Conservation (phyloP, 768 basidiomycete genomes). For the Epithele typhae region DNA sequence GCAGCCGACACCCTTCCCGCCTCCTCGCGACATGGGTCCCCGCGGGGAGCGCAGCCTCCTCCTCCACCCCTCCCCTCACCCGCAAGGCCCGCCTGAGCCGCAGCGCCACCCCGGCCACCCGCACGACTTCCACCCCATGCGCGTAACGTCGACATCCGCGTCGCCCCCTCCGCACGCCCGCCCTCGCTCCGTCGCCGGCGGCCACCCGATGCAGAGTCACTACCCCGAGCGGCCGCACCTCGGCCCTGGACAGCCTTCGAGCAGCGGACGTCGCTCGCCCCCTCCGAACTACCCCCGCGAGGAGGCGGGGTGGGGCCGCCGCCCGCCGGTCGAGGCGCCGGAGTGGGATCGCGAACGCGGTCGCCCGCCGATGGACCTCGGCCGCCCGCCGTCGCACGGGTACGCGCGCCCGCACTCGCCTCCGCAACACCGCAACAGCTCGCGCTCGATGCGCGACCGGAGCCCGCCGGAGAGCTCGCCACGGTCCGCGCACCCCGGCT, state of each 20-base stretch:
- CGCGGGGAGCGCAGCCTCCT: slow-evolving; percentile 56
- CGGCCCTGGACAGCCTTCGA: slow-evolving; percentile 42
- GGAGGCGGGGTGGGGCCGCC: slow-evolving; percentile 60
- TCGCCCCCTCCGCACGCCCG: slow-evolving; percentile 52
- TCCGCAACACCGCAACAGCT: slow-evolving; percentile 36
- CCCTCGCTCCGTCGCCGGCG: slow-evolving; percentile 42
- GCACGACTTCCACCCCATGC: slow-evolving; percentile 53
- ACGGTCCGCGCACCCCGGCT: slow-evolving; percentile 43
- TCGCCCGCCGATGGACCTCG: slow-evolving; percentile 13
- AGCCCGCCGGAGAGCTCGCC: slow-evolving; percentile 48
- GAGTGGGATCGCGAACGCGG: slow-evolving; percentile 47
- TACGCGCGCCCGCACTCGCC: slow-evolving; percentile 34
- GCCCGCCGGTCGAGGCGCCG: slow-evolving; percentile 36
- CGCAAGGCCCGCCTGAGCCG: slow-evolving; percentile 39
- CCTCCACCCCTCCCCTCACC: slow-evolving; percentile 65
- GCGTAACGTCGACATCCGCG: slow-evolving; percentile 53
- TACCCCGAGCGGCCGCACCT: slow-evolving; percentile 38
- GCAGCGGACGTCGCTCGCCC: slow-evolving; percentile 40
- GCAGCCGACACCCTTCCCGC: slow-evolving; percentile 35
- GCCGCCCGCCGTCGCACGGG: slow-evolving; percentile 26
- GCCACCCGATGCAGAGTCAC: slow-evolving; percentile 13
- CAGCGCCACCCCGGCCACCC: slow-evolving; percentile 48
- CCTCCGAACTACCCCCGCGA: slow-evolving; percentile 55
- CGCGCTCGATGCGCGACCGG: slow-evolving; percentile 36
- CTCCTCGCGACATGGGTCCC: slow-evolving; percentile 35